Evolutionary conservation across 129 eudicot genomes (phyloP).

Genomic region (Erigeron canadensis): DNA sequence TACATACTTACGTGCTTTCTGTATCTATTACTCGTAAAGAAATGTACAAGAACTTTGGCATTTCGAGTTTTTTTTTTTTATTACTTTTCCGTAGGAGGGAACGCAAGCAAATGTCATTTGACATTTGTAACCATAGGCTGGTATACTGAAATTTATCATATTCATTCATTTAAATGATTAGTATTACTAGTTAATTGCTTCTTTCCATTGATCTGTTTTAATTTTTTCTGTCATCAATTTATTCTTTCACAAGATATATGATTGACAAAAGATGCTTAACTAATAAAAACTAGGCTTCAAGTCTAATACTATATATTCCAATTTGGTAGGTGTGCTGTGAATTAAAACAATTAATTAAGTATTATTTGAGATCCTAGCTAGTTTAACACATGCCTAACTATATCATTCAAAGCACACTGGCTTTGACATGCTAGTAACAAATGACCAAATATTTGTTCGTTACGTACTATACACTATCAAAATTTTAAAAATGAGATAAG

Average conservation of each 20-base stretch:
- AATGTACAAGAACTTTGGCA: slow-evolving; percentile 24
- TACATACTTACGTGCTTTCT: not conserved
- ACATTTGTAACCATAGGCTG: too few relatives aligned
- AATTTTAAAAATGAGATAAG: too few relatives aligned
- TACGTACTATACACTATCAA: too few relatives aligned
- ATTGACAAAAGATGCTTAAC: not conserved
- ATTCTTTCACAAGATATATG: not conserved
- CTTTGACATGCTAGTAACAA: slow-evolving; percentile 5
- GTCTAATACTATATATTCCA: slow-evolving; percentile 3
- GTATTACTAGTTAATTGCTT: not conserved
- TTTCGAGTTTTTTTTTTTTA: too few relatives aligned
- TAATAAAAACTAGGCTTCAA: slow-evolving; percentile 5
- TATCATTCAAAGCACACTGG: slow-evolving; percentile 27
- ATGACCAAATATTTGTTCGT: too few relatives aligned
- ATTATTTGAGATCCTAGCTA: not conserved
- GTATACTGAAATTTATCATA: slow-evolving; percentile 13
- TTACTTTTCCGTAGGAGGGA: not conserved
- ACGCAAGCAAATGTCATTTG: not conserved
- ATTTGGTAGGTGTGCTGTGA: not conserved
- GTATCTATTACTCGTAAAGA: not conserved
- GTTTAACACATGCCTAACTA: not conserved
- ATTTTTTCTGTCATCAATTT: too few relatives aligned
- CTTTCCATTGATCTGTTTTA: too few relatives aligned
- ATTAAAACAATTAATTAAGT: not conserved
- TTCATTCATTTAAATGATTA: not conserved